Percentiles rank a stretch among this genome's conserved stretches.
phyloP scores from a whole-genome alignment of 495 filamentous ascomycete species.

The Mytilinidion resinicola region DNA sequence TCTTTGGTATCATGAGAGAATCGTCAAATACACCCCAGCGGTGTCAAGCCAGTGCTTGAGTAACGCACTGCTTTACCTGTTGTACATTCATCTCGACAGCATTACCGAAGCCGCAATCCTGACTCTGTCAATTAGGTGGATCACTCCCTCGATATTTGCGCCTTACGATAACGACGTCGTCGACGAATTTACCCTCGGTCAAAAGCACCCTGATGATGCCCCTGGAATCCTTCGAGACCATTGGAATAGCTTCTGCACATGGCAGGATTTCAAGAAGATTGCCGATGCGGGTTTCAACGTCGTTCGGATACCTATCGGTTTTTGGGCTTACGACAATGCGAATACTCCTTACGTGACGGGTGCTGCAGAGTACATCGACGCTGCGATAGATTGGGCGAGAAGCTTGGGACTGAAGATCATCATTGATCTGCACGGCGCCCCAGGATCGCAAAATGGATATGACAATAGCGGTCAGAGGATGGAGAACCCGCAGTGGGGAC shows the following conservation, averaged over 20 bases:
- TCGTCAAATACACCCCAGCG: too few relatives aligned
- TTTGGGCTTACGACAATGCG: slow-evolving; percentile 45
- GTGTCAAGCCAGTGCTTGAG: too few relatives aligned
- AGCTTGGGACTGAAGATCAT: slow-evolving; percentile 41
- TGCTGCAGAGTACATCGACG: slow-evolving; percentile 43
- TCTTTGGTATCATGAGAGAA: too few relatives aligned
- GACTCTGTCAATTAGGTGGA: slow-evolving; percentile 33
- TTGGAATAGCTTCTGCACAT: slow-evolving; percentile 37
- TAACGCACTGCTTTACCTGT: too few relatives aligned
- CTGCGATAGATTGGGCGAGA: slow-evolving; percentile 43
- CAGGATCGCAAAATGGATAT: slow-evolving; percentile 38
- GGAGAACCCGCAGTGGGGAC: slow-evolving; percentile 45
- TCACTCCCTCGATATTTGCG: slow-evolving; percentile 40
- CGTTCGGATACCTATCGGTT: slow-evolving; percentile 47
- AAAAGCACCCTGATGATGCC: slow-evolving; percentile 29
- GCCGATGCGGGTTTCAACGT: slow-evolving; percentile 43
- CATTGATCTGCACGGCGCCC: slow-evolving; percentile 47
- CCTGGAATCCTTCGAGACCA: slow-evolving; percentile 35
- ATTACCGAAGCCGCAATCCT: neutral
- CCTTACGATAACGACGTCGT: slow-evolving; percentile 30
- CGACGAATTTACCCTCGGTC: slow-evolving; percentile 38
- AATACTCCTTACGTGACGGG: slow-evolving; percentile 43
- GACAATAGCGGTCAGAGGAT: slow-evolving; percentile 37
- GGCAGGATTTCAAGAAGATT: slow-evolving; percentile 41
- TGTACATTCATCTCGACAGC: neutral